Evolutionary conservation across 208 protist species (phyloP).

Genomic region (Trypanosoma cruzi): DNA sequence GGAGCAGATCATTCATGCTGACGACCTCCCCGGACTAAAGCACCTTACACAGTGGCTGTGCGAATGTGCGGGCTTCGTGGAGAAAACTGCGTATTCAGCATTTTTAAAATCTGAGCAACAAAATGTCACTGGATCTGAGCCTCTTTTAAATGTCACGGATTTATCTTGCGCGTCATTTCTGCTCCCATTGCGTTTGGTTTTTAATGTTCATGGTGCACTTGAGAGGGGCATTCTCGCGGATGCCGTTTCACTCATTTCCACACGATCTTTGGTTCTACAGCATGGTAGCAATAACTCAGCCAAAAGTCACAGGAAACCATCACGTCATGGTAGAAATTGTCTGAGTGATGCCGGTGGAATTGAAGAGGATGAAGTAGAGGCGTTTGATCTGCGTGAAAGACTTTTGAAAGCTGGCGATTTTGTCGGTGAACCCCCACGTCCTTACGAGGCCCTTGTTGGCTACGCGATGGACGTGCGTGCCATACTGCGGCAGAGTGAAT

Average conservation of each 20-base stretch:
- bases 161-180: neutral
- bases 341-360: neutral
- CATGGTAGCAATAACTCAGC: neutral
- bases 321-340: neutral
- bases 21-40: conserved; percentile 10
- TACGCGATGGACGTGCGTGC: conserved; percentile 22
- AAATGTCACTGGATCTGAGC: neutral
- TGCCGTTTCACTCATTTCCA: conserved; percentile 3
- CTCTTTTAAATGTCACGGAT: neutral
- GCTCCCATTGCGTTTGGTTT: conserved; percentile 17
- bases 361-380: neutral
- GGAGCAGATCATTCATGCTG: conserved; percentile 9
- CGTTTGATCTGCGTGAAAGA: conserved; percentile 1
- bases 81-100: neutral
- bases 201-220: neutral
- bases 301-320: neutral
- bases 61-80: neutral
- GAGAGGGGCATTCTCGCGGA: conserved; percentile 9
- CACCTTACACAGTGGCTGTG: conserved; percentile 1
- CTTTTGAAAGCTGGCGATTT: neutral
- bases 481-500: conserved; percentile 28
- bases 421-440: conserved; percentile 1
- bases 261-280: neutral
- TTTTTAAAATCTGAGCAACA: neutral
- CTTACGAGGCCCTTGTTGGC: conserved; percentile 6